These are phyloP conservation scores for Cercospora sesami DNA, from an alignment of 2,329 filamentous ascomycete species.

Conservation along the genomic window DNA sequence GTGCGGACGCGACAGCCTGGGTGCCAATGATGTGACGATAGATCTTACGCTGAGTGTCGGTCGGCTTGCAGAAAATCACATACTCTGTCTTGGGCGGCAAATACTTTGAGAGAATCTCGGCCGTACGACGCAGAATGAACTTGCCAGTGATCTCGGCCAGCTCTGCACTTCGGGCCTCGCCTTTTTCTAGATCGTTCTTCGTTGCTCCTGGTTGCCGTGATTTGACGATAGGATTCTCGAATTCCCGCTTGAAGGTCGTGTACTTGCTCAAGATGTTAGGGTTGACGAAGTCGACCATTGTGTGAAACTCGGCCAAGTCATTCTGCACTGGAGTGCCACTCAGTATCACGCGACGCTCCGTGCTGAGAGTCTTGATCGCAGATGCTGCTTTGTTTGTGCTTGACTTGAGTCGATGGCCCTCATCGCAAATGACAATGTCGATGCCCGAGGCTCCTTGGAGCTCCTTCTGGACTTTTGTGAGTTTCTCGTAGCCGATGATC, in stretches of 20 bases:
- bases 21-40: slow-evolving; percentile 66
- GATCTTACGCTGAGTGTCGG: slow-evolving; percentile 59
- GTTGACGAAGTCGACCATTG: slow-evolving; percentile 69
- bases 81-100: slow-evolving; percentile 68
- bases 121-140: slow-evolving; percentile 67
- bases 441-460: slow-evolving; percentile 63
- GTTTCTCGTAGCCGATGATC: slow-evolving; percentile 73
- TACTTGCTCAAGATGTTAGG: slow-evolving; percentile 64
- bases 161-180: slow-evolving; percentile 62
- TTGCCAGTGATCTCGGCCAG: slow-evolving; percentile 60
- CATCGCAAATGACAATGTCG: slow-evolving; percentile 70
- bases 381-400: slow-evolving; percentile 67
- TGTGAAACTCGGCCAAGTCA: slow-evolving; percentile 66
- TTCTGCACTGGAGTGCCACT: slow-evolving; percentile 70
- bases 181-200: slow-evolving; percentile 62
- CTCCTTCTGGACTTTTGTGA: slow-evolving; percentile 65
- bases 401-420: slow-evolving; percentile 68
- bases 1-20: slow-evolving; percentile 60
- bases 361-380: slow-evolving; percentile 65
- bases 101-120: slow-evolving; percentile 65
- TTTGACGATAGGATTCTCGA: slow-evolving; percentile 64
- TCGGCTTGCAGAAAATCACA: slow-evolving; percentile 65
- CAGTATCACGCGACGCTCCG: slow-evolving; percentile 61
- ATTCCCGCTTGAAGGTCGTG: slow-evolving; percentile 63
- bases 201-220: slow-evolving; percentile 65